Conservation (phyloP, 768 basidiomycete species). For the Lenzites betulinus region DNA sequence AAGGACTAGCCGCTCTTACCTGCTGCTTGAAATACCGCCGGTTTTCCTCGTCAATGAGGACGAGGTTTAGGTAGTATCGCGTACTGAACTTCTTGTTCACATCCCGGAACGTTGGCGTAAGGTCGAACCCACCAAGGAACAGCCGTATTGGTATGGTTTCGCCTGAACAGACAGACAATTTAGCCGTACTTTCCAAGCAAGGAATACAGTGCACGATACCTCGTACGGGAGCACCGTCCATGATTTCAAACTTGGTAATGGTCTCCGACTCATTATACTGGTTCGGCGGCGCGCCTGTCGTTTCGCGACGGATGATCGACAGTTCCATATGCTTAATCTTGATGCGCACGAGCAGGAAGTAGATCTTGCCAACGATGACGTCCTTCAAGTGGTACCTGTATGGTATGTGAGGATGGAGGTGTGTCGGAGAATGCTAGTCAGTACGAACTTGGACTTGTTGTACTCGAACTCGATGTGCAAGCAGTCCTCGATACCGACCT, state of each 20-base stretch:
- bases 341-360: slow-evolving; percentile 97
- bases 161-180: slow-evolving; percentile 46
- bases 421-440: not conserved
- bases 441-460: slow-evolving; percentile 94
- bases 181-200: not conserved
- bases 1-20: slow-evolving; percentile 40
- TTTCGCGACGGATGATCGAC: slow-evolving; percentile 96
- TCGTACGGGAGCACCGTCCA: slow-evolving; percentile 98
- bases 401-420: not conserved
- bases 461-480: slow-evolving; percentile 99
- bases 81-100: slow-evolving; percentile 99
- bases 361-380: slow-evolving; percentile 99
- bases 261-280: slow-evolving; percentile 99
- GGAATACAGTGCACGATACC: slow-evolving; percentile 47
- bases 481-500: slow-evolving; percentile 99
- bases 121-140: slow-evolving; percentile 96
- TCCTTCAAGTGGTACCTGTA: slow-evolving; percentile 96
- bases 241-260: slow-evolving; percentile 99
- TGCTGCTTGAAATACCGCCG: slow-evolving; percentile 97
- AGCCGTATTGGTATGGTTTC: slow-evolving; percentile 98
- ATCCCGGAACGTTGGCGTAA: slow-evolving; percentile 98
- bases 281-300: slow-evolving; percentile 96
- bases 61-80: slow-evolving; percentile 95
- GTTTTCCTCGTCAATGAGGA: slow-evolving; percentile 98
- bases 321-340: slow-evolving; percentile 99